Base-by-base conservation (phyloP, 306 rosid genomes). In the Aeschynomene evenia region DNA sequence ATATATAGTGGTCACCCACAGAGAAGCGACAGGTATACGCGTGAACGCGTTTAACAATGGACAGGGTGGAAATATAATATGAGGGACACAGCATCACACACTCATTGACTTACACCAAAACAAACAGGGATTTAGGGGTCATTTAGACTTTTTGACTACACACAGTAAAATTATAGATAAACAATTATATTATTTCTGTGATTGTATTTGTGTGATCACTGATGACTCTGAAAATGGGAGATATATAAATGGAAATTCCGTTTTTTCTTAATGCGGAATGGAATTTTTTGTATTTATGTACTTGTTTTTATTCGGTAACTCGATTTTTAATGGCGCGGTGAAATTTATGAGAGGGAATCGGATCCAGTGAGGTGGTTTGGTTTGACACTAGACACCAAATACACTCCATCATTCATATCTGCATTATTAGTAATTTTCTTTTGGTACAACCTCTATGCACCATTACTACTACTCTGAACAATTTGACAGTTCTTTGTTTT, bases 11-110 rank as follows among this genome's bases (percentile, higher is more conserved):
- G 71, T 48, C 54, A 54, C 75, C 71, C 66, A 33, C 69, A 61
- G 12, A 8, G 55, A 72, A 71, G 68, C 64, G 86, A 80, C 82
- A 69, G 26, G 23, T 7, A 69, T 20, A 73, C 93, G 90, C 88
- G 93, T 81, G 84, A 85, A 85, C 90, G 95, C 89, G 81, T 81
- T 83, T 46, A 71, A 77, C 56, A 61, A 40, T 18, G 57, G 79
- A 71, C 85, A 71, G 81, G 46, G 28, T 18, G 78, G 70, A 58
- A 42, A 72, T 28, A 52, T 6, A 13, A 11, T 13, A 11, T 12
- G 16, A 36, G 5, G 29, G 31, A 36, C 7, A 36, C 23, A 26
- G 37, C 48, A 57, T 62, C 33, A 33, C 48, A 36, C 40, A 4
- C 40, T 11, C 40, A 40, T 6, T 33, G 37, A 33, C 37, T 33